A percentile compares a stretch with the other conserved stretches of the same genome.
phyloP scores from a whole-genome alignment of 2,329 filamentous ascomycete species.

The Balansia obtecta region DNA sequence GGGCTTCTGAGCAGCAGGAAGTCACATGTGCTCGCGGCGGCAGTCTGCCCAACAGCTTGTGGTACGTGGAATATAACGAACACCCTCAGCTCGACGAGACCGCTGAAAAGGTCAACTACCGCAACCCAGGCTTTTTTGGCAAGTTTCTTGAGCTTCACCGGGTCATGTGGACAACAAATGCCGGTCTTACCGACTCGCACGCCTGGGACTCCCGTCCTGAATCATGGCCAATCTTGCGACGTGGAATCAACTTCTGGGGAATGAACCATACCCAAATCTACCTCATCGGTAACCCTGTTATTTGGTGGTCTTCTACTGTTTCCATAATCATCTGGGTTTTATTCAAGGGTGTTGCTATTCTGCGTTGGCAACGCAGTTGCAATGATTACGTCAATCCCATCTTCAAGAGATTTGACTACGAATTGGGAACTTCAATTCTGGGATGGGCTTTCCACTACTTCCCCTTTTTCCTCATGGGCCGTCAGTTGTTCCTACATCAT shows the following conservation, averaged over 20 bases:
- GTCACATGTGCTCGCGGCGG: constrained; percentile 92
- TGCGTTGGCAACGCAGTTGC: constrained; percentile 91
- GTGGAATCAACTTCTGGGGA: constrained; percentile 99
- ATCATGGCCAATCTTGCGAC: constrained; percentile 82
- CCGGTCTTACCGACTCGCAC: constrained; percentile 88
- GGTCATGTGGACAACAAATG: constrained; percentile 99
- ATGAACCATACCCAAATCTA: constrained; percentile 91
- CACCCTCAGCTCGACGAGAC: constrained; percentile 64
- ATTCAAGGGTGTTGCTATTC: constrained; percentile 78
- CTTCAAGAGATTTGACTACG: constrained; percentile 97
- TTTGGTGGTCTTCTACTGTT: constrained; percentile 84
- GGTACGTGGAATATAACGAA: constrained; percentile 88
- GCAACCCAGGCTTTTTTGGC: constrained; percentile 84
- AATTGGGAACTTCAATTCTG: constrained; percentile 79
- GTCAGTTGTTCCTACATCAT: constrained; percentile 95
- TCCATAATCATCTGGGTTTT: constrained; percentile 64
- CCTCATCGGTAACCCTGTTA: constrained; percentile 83
- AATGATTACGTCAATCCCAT: constrained; percentile 68
- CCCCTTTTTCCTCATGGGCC: constrained; percentile 96
- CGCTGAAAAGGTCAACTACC: constrained; percentile 93
- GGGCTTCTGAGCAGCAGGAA: constrained; percentile 97
- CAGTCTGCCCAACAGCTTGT: constrained; percentile 89
- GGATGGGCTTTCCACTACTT: constrained; percentile 99
- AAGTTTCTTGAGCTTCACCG: constrained; percentile 97
- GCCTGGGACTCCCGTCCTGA: constrained; percentile 94